These are phyloP conservation scores for Thymus mandschuricus DNA, from an alignment of 257 asterid species.

Conservation along the genomic window DNA sequence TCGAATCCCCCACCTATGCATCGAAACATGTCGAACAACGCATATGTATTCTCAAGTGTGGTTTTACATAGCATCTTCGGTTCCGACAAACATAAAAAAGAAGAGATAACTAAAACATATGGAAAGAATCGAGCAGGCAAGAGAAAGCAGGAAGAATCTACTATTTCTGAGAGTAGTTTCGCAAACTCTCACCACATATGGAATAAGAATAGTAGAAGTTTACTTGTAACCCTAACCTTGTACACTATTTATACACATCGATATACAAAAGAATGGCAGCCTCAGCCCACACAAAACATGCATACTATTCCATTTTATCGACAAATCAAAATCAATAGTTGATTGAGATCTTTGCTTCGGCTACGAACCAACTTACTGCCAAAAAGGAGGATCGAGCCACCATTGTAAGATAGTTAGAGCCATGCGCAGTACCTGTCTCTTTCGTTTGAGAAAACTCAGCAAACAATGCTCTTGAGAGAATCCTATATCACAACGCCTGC, in stretches of 20 bases:
- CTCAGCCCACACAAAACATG: not conserved
- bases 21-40: too few relatives aligned
- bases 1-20: too few relatives aligned
- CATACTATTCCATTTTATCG: not conserved
- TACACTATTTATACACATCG: slow-evolving; percentile 24
- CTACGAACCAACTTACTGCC: not conserved
- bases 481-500: not conserved
- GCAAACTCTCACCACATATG: slow-evolving; percentile 8
- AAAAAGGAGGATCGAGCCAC: not conserved
- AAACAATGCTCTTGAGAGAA: not conserved
- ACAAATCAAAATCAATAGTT: not conserved
- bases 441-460: not conserved
- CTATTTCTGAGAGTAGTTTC: slow-evolving; percentile 6
- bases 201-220: slow-evolving; percentile 24
- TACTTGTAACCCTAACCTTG: slow-evolving; percentile 16
- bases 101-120: too few relatives aligned
- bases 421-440: not conserved
- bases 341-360: not conserved
- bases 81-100: too few relatives aligned
- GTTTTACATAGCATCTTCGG: too few relatives aligned
- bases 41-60: too few relatives aligned
- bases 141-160: slow-evolving; percentile 16
- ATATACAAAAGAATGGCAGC: slow-evolving; percentile 36
- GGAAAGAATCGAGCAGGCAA: not conserved
- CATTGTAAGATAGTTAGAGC: not conserved